Evolutionary conservation across 495 filamentous ascomycete genomes (phyloP).

Genomic region (Trichoderma virens): DNA sequence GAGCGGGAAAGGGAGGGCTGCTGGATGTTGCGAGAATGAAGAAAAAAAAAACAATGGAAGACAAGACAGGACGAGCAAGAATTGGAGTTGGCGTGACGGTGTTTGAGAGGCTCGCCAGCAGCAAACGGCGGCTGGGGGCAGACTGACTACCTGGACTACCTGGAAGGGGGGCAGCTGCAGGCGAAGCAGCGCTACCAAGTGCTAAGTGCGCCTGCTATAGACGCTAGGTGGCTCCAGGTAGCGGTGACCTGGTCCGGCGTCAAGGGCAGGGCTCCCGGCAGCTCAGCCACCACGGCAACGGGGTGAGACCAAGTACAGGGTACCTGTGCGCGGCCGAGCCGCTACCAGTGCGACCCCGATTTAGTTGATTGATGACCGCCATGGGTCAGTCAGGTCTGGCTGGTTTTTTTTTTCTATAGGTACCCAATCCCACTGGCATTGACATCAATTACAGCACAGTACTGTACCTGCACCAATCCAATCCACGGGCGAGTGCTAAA

Average conservation of each 20-base stretch:
- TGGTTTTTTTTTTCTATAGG: no score
- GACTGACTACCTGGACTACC: background rate
- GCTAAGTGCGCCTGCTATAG: constrained; percentile 5
- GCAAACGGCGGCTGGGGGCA: background rate
- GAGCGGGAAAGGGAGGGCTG: constrained; percentile 7
- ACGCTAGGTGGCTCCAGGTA: background rate
- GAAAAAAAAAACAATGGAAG: background rate
- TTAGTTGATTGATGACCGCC: no score
- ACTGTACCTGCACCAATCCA: background rate
- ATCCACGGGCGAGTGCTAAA: background rate
- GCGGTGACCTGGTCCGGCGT: background rate
- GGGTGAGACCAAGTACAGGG: constrained; percentile 1
- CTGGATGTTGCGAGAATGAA: background rate
- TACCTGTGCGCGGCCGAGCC: background rate
- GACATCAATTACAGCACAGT: no score
- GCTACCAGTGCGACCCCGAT: no score
- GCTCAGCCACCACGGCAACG: constrained; percentile 8
- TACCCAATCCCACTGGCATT: no score
- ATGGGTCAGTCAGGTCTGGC: no score
- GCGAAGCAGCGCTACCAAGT: background rate
- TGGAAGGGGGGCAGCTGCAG: background rate
- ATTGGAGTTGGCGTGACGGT: constrained; percentile 2
- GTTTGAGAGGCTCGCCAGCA: constrained; percentile 7
- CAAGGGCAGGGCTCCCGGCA: constrained; percentile 1
- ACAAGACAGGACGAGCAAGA: background rate